phyloP scores from a whole-genome alignment of 2,329 filamentous ascomycete genomes.

The Incumbomyces lentus region DNA sequence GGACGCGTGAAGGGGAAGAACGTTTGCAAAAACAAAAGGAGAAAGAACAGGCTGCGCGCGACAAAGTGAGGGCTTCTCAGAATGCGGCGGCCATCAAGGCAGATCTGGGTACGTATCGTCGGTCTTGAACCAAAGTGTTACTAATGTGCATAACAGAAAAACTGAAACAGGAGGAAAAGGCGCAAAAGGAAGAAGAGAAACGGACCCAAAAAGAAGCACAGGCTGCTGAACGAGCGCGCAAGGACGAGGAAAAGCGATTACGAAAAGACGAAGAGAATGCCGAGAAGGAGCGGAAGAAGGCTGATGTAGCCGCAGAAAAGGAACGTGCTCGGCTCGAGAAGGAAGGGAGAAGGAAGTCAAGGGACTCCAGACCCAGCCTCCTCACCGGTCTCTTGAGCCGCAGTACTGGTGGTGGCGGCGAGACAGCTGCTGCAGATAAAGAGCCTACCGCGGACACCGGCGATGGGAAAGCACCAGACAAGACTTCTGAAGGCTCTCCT shows the following conservation, averaged over 20 bases:
- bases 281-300: background rate
- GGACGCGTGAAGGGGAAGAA: constrained; percentile 54
- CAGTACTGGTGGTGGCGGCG: constrained; percentile 4
- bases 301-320: constrained; percentile 6
- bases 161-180: constrained; percentile 17
- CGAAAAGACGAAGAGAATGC: too few relatives aligned
- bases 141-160: constrained; percentile 12
- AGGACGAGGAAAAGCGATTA: constrained; percentile 6
- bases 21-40: constrained; percentile 55
- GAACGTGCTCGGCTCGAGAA: constrained; percentile 10
- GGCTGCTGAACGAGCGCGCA: constrained; percentile 8
- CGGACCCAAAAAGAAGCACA: constrained; percentile 13
- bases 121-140: background rate
- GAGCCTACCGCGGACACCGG: background rate
- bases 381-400: constrained; percentile 6
- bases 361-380: constrained; percentile 4
- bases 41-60: constrained; percentile 45
- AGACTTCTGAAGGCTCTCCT: background rate
- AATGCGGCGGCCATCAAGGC: constrained; percentile 28
- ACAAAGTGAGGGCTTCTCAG: constrained; percentile 31
- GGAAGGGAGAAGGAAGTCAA: constrained; percentile 15
- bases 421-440: background rate
- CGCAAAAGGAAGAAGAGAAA: constrained; percentile 18
- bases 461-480: background rate
- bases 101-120: constrained; percentile 31